Evolutionary conservation across 768 basidiomycete genomes (phyloP).

Genomic region (Pholiota conissans): DNA sequence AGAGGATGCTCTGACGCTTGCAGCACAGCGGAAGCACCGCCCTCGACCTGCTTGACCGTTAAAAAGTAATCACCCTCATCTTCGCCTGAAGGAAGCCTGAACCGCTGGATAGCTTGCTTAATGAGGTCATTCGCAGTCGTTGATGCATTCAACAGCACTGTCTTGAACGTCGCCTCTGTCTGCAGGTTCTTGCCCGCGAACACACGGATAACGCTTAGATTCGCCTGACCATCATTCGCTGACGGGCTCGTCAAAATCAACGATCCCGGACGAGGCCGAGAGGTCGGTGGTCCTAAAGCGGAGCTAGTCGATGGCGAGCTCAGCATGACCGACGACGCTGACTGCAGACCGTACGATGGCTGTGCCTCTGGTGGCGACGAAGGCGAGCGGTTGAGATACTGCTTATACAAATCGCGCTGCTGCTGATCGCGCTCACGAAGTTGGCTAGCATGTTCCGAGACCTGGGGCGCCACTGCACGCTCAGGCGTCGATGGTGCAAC

Average conservation of each 20-base stretch:
- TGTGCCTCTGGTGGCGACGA: constrained; percentile 74
- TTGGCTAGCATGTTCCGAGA: constrained; percentile 68
- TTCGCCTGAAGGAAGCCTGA: constrained; percentile 72
- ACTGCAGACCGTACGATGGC: constrained; percentile 74
- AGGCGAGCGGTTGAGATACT: constrained; percentile 87
- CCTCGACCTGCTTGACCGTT: constrained; percentile 92
- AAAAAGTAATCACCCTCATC: constrained; percentile 76
- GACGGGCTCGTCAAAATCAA: constrained; percentile 62
- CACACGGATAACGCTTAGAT: constrained; percentile 92
- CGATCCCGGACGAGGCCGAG: constrained; percentile 74
- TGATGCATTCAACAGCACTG: constrained; percentile 85
- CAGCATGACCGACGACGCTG: constrained; percentile 66
- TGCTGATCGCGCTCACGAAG: constrained; percentile 88
- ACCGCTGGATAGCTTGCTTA: constrained; percentile 91
- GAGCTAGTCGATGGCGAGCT: constrained; percentile 42
- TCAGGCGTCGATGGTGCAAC: constrained; percentile 30
- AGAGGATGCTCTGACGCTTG: constrained; percentile 78
- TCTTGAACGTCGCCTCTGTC: constrained; percentile 98
- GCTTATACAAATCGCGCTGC: constrained; percentile 83
- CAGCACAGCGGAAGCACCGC: constrained; percentile 76
- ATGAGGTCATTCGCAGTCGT: constrained; percentile 86
- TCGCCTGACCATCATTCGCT: constrained; percentile 62
- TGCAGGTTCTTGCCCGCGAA: constrained; percentile 91
- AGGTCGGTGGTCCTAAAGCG: constrained; percentile 49
- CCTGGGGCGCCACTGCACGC: constrained; percentile 34